A percentile compares a stretch with the other conserved stretches of the same genome.
phyloP scores from a whole-genome alignment of 2,329 filamentous ascomycete species.

The Clathrospora elynae region DNA sequence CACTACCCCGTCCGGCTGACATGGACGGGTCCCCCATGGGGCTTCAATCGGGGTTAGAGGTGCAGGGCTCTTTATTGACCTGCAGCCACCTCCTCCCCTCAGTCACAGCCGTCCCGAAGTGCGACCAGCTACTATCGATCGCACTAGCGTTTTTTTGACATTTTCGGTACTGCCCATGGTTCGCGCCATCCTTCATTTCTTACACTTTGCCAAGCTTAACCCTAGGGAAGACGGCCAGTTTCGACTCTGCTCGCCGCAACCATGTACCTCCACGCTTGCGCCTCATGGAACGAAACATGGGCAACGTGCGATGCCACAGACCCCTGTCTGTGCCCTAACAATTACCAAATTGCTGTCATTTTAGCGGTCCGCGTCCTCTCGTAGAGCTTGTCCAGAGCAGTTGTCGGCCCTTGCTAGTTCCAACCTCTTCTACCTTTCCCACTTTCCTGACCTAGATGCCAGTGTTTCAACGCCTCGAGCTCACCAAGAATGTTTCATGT shows the following conservation, averaged over 20 bases:
- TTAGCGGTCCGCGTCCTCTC: constrained; percentile 1
- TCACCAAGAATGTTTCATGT: constrained; percentile 11
- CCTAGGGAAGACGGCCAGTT: constrained; percentile 17
- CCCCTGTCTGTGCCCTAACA: constrained; percentile 20
- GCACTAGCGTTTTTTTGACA: constrained; percentile 13
- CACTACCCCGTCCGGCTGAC: constrained; percentile 11
- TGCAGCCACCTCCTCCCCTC: constrained; percentile 25
- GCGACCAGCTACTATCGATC: constrained; percentile 15
- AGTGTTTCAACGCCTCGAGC: constrained; percentile 6
- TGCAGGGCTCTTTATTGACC: constrained; percentile 25
- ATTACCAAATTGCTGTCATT: not conserved
- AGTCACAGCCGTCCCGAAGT: constrained; percentile 5
- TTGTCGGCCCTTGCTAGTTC: no score
- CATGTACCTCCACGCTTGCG: constrained; percentile 14
- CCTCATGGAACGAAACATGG: constrained; percentile 12
- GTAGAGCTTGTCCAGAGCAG: no score
- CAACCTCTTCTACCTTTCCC: not conserved
- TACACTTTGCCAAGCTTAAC: constrained; percentile 10
- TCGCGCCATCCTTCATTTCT: constrained; percentile 1
- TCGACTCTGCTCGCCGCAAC: constrained; percentile 15
- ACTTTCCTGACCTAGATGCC: constrained; percentile 5
- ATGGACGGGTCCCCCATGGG: no score
- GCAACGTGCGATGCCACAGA: constrained; percentile 8
- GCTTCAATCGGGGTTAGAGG: no score
- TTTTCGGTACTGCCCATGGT: constrained; percentile 1